Evolutionary conservation across 2,329 filamentous ascomycete genomes (phyloP).

Genomic region (Talaromyces piceae): DNA sequence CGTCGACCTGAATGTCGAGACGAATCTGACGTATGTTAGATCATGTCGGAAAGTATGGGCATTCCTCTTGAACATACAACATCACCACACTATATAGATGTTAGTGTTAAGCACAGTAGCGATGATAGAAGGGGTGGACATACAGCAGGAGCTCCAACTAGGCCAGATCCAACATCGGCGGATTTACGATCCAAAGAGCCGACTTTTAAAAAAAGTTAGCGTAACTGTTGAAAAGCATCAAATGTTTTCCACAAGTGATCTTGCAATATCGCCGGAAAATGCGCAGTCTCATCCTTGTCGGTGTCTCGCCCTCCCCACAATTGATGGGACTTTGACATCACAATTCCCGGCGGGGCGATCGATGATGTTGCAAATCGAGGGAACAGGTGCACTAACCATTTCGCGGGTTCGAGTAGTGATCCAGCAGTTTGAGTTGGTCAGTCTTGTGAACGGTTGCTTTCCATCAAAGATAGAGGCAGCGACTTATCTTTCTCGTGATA

Average conservation of each 20-base stretch:
- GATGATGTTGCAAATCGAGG: too few species aligned
- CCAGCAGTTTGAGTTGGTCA: conserved; percentile 45
- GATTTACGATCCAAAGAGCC: conserved; percentile 9
- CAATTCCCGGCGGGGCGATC: too few species aligned
- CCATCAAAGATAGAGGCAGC: neutral
- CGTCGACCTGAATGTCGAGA: conserved; percentile 86
- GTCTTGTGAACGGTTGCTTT: neutral
- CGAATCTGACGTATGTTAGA: conserved; percentile 53
- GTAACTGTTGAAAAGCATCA: neutral
- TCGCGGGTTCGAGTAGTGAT: conserved; percentile 73
- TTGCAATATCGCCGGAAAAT: neutral
- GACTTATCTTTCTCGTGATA: conserved; percentile 62
- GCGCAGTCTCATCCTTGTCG: neutral
- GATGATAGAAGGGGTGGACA: neutral
- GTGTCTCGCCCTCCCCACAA: too few species aligned
- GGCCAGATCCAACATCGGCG: conserved; percentile 51
- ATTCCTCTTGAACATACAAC: conserved; percentile 38
- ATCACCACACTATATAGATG: conserved; percentile 56
- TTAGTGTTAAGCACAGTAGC: neutral
- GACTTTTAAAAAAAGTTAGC: neutral
- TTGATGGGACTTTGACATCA: too few species aligned
- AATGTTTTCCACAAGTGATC: neutral
- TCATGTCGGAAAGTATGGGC: neutral
- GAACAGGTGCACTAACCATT: conserved; percentile 42
- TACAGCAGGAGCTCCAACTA: conserved; percentile 74